Base-by-base conservation (phyloP, 306 rosid genomes). In the Cucumis hystrix region DNA sequence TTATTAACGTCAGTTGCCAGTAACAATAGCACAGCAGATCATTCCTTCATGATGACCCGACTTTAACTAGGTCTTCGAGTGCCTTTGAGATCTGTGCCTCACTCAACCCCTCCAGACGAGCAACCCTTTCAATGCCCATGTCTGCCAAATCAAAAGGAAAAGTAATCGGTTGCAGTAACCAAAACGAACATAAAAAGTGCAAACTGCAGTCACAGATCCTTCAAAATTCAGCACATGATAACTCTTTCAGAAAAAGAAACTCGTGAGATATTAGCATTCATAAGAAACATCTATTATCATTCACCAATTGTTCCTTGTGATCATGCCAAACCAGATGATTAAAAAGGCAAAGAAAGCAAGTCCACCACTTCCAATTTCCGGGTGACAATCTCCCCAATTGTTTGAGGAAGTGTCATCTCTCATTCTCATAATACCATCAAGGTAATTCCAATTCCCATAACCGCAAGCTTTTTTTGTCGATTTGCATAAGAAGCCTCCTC, bases 61-160 rank as follows among this genome's bases (percentile, higher is more conserved):
- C 93, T 84, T 89, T 92, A 10, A 74, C 93, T 37, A 95, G 84
- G 66, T 92, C 93, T 87, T 95, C 90, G 8, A 92, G 97, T 21
- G 93, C 88, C 93, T 95, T 95, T 6, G 67, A 83, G 84, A 95
- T 95, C 68, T 90, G 97, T 23, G 82, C 80, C 85, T 96, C 99
- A 4, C 89, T 76, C 83, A 92, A 81, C 58, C 98, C 99, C 80
- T 92, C 99, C 81, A 95, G 79, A 72, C 82, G 90, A 80, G 93
- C 83, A 76, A 91, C 91, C 83, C 87, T 92, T 83, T 92, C 97
- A 61, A 92, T 90, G 8, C 99, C 99, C 87, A 88, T 66, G 81
- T 92, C 99, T 96, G 75, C 20, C 49, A 43, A 21, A 70, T n/a
- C 70, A 84, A 39, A 20, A 61, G 33, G 9, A 45, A 61, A 12